Percentiles rank a stretch among this genome's conserved stretches.
These are phyloP conservation scores for Tephrocybe sp. DNA, from an alignment of 768 basidiomycete genomes.

Conservation along the genomic window DNA sequence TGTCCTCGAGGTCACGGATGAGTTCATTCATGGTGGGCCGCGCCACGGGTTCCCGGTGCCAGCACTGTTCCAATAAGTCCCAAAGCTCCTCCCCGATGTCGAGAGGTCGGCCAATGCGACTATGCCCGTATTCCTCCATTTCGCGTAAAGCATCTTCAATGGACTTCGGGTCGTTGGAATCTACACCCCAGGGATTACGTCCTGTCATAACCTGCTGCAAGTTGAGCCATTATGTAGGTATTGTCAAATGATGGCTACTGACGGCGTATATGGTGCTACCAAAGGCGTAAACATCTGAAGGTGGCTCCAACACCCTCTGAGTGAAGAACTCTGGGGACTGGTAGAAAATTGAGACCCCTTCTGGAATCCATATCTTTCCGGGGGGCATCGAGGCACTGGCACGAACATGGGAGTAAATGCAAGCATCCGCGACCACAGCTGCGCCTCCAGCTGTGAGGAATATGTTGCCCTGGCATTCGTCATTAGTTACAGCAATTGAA, in stretches of 20 bases:
- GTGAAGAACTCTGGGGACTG: slow-evolving; percentile 13
- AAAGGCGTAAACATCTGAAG: slow-evolving; percentile 15
- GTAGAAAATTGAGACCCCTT: slow-evolving; percentile 1
- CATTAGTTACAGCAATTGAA: neutral
- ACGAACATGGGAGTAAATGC: slow-evolving; percentile 3
- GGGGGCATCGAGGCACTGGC: neutral
- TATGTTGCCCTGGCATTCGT: slow-evolving; percentile 11
- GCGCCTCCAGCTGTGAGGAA: slow-evolving; percentile 8
- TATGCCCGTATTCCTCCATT: neutral
- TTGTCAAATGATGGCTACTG: neutral
- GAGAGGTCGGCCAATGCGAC: neutral
- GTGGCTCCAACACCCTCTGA: neutral
- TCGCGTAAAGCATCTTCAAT: neutral
- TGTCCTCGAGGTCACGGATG: slow-evolving; percentile 5
- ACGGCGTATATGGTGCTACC: slow-evolving; percentile 11
- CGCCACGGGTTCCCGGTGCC: neutral
- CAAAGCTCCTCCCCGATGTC: neutral
- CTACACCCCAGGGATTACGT: neutral
- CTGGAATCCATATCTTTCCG: neutral
- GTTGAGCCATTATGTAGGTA: neutral
- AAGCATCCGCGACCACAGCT: slow-evolving; percentile 8
- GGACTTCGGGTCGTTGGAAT: neutral
- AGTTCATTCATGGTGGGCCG: slow-evolving; percentile 8
- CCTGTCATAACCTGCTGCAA: slow-evolving; percentile 11
- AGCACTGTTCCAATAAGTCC: slow-evolving; percentile 6